phyloP scores from a whole-genome alignment of 495 filamentous ascomycete species.

The Hypoxylon fuscum region DNA sequence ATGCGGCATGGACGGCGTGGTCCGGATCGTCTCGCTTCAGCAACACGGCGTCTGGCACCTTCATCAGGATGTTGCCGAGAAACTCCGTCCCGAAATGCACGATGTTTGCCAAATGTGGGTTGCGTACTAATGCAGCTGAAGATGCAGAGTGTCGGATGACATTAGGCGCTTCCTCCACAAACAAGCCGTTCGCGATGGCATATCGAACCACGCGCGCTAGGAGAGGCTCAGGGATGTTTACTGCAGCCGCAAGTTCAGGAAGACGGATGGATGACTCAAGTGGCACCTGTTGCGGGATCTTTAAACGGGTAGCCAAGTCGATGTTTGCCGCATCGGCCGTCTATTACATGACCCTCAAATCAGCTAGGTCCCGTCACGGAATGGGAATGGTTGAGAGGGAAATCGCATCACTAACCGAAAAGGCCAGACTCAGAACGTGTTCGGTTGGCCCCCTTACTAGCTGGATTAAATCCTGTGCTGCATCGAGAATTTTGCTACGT shows the following conservation, averaged over 20 bases:
- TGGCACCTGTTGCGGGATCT: constrained; percentile 47
- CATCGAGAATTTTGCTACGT: constrained; percentile 24
- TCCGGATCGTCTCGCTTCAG: constrained; percentile 33
- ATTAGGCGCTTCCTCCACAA: constrained; percentile 42
- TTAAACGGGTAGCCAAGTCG: constrained; percentile 27
- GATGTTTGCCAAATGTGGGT: constrained; percentile 84
- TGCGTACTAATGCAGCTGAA: constrained; percentile 58
- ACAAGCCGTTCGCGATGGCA: constrained; percentile 48
- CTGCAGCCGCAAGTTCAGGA: constrained; percentile 34
- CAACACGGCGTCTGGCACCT: constrained; percentile 38
- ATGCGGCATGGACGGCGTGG: constrained; percentile 42
- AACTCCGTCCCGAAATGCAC: constrained; percentile 69
- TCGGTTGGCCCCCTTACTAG: constrained; percentile 28
- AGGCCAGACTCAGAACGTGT: constrained; percentile 26
- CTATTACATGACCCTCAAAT: background rate
- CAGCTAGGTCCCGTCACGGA: background rate
- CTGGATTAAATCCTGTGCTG: constrained; percentile 25
- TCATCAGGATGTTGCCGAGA: constrained; percentile 21
- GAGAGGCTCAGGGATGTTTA: constrained; percentile 36
- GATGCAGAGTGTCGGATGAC: constrained; percentile 48
- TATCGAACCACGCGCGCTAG: constrained; percentile 47
- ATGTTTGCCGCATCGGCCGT: constrained; percentile 14
- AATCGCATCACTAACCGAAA: constrained; percentile 18
- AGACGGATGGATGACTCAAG: constrained; percentile 35
- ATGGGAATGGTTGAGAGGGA: background rate